Conservation (phyloP, 2,329 filamentous ascomycete species). For the Phialemonium atrogriseum region DNA sequence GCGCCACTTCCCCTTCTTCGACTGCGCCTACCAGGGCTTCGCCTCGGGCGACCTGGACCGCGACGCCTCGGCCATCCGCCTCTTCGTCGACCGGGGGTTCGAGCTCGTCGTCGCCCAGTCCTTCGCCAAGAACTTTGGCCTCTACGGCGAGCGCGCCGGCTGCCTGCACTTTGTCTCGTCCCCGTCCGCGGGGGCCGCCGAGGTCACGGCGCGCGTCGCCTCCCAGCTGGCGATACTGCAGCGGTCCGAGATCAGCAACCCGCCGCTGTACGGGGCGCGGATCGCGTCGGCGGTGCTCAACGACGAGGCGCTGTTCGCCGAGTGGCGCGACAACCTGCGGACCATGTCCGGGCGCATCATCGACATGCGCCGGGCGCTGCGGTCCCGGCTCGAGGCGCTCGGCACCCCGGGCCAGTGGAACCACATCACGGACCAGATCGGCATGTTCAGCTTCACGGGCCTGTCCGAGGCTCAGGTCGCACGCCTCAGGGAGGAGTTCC, state of each 20-base stretch:
- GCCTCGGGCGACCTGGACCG: constrained; percentile 80
- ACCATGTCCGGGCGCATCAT: constrained; percentile 97
- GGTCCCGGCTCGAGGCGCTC: constrained; percentile 72
- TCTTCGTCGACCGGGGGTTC: constrained; percentile 90
- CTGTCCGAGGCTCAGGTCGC: constrained; percentile 65
- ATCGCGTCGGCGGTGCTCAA: constrained; percentile 83
- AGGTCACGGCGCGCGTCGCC: constrained; percentile 57
- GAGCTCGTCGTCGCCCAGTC: constrained; percentile 83
- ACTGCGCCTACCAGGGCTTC: constrained; percentile 96
- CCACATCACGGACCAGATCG: constrained; percentile 97
- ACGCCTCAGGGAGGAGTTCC: constrained; percentile 59
- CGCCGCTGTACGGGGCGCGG: constrained; percentile 85
- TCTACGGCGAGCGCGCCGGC: constrained; percentile 93
- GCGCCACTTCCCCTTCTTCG: constrained; percentile 95
- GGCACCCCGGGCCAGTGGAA: constrained; percentile 88
- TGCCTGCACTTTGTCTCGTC: constrained; percentile 90
- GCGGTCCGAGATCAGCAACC: constrained; percentile 95
- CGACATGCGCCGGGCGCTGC: constrained; percentile 74
- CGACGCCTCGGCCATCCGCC: constrained; percentile 86
- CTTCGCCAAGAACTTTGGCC: constrained; percentile 96
- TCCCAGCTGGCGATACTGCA: constrained; percentile 91
- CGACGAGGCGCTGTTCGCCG: constrained; percentile 67
- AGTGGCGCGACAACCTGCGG: constrained; percentile 87
- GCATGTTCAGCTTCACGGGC: constrained; percentile 97
- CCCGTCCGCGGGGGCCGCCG: constrained; percentile 57